Evolutionary conservation across 2,329 filamentous ascomycete genomes (phyloP), one percentile per base, ranked within the genome.

Genomic region (Fusarium oxysporum): DNA sequence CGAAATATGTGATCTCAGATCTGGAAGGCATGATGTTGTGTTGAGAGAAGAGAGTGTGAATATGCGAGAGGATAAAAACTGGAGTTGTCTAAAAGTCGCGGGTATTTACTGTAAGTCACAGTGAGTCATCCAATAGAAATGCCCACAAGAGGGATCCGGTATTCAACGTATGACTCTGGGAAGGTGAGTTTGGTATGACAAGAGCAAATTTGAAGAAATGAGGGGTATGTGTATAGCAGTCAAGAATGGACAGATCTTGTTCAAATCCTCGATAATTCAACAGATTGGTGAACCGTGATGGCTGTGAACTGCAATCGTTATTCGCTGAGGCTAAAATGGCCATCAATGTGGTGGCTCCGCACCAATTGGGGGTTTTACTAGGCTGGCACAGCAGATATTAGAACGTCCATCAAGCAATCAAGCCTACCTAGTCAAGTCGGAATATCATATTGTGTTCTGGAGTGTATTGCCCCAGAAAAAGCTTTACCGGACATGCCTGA

Each of bases 1-100:
- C 95, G 77, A 97, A 97, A 84, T 97, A 96, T 74, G 91, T 89
- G 80, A 96, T 89, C 72, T 96, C 92, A 76, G 90, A 86, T 82
- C 94, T 88, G 72, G 89, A 85, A 78, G 92, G 91, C 93, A 96
- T 94, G 38, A 47, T 69, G 73, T 56, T 41, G 53, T 41, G 51
- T 38, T 62, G 41, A 32, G 41, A 59, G 33, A 61, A 43, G 70
- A 63, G 50, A 38, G 54, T 51, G 61, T 62, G 69, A 64, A 57
- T 66, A 60, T 59, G 44, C 41, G 47, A 57, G 44, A 61, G 28
- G 41, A 59, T 72, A 74, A 68, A 71, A 59, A 68, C 41, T 63
- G 71, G 62, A 57, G 57, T 51, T 66, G 62, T 60, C 48, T 51
- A 62, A 67, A 61, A 59, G 59, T 62, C 48, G 37, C 41, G 50